Base-by-base conservation (phyloP, 225 moss, liverwort and hornwort genomes). In the Sphagnum contortum region DNA sequence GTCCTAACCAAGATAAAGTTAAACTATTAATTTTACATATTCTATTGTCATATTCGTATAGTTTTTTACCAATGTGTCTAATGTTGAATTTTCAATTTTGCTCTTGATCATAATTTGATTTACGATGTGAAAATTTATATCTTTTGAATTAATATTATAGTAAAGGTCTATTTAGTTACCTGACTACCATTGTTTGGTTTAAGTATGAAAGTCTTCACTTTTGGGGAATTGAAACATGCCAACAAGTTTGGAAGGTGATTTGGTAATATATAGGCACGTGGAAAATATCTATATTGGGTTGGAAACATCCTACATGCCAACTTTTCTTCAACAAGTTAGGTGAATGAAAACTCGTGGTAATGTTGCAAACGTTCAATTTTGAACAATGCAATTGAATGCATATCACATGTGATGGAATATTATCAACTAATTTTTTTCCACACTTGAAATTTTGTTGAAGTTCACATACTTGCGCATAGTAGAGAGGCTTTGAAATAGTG, bases 151-250 rank as follows among this genome's bases (percentile, higher is more conserved):
- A 29, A 29, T 55, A 55, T 55, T 55, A 55, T 12, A 7, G 54
- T 12, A 55, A 55, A 12, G 1, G 2, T 55, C 54, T 12, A 55
- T 55, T 7, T 55, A 55, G 29, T 29, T 63, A 85, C 85, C 81
- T 85, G 85, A 49, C 85, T 78, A 8, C 85, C 85, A 70, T 85
- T 85, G 69, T 85, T 81, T 57, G 85, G 85, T 72, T 85, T 85
- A 48, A 85, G 74, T 67, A 85, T 85, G 61, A 78, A 85, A 0
- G 85, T 85, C 57, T 69, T 85, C 46, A 76, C 62, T 70, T 78
- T 78, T 53, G 81, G 71, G 4, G 64, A 57, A 60, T 74, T 81
- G 80, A 85, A 85, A 53, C 80, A 81, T 3, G 81, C 68, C 9
- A 85, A 71, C 69, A 85, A 72, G 65, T 76, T 75, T 2, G 73